Evolutionary conservation across 495 filamentous ascomycete species (phyloP), one percentile per base, ranked within the genome.

Genomic region (Penicillium waksmanii): DNA sequence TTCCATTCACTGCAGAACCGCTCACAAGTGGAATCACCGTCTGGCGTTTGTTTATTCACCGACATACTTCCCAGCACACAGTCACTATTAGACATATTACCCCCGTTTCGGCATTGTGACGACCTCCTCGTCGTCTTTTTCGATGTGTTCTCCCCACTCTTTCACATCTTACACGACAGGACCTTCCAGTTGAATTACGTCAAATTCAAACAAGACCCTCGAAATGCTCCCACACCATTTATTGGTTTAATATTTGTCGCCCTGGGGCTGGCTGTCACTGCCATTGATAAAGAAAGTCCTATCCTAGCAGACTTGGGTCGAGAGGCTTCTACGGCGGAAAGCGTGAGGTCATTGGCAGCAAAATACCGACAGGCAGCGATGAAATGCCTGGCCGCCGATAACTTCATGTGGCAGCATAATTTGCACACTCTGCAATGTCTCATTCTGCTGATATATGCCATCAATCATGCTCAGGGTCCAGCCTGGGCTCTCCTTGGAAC

Each of bases 401-500:
- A 53, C 18, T 60, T 54, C 42, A 12, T 60, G 23, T 60, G 57
- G 57, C 57, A 38, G 40, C 57, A 60, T 51, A 49, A 60, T 19
- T 19, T 60, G 19, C 18, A 42, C 11, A 54, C 50, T 9, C n/a
- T 60, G 36, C 36, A 38, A n/a, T 38, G 36, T 13, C 36, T 38
- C 9, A 38, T 38, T n/a, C 17, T 62, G 1, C 49, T 62, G 7
- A 57, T 57, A 5, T 62, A 62, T 23, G 60, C 53, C 1, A 57
- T 62, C 17, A 57, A 62, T 13, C 60, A 62, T 27, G 49, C 48
- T 1, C 60, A 57, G 15, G 60, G 60, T n/a, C 54, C 53, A 12
- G 53, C 60, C 17, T 62, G 60, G 60, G 13, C 60, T 12, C 40
- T 62, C 1, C 60, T 62, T 19, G 54, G 60, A 38, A 57, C 53